Conservation (phyloP, 176 grass and related monocot genomes). For the Cenchrus purpureus region DNA sequence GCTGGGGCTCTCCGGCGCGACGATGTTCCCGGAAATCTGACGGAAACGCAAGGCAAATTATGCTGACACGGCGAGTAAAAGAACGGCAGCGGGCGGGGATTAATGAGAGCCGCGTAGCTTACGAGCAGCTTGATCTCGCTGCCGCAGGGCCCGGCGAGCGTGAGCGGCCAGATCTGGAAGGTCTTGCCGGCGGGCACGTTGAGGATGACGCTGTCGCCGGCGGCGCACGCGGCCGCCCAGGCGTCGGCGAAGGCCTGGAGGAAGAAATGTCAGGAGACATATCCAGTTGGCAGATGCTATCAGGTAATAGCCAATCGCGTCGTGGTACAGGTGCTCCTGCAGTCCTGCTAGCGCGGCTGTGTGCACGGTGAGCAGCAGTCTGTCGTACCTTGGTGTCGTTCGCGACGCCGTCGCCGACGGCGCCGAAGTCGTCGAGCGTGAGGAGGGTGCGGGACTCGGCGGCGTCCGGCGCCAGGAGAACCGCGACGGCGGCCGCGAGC, state of each 20-base stretch:
- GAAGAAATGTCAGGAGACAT: not conserved
- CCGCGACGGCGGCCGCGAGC: conserved; percentile 4
- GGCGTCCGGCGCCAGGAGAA: not conserved
- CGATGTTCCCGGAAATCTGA: conserved; percentile 55
- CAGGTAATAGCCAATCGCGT: not conserved
- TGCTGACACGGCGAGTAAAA: not conserved
- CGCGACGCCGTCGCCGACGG: conserved; percentile 60
- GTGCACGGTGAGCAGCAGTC: not conserved
- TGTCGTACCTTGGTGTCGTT: conserved; percentile 61
- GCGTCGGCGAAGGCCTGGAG: conserved; percentile 61
- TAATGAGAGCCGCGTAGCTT: not conserved
- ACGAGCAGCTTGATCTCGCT: conserved; percentile 57
- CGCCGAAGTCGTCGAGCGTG: conserved; percentile 70
- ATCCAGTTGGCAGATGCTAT: not conserved
- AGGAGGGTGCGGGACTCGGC: conserved; percentile 44
- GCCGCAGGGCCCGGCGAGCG: conserved; percentile 59
- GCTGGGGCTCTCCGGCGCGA: conserved; percentile 59
- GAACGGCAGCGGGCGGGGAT: not conserved
- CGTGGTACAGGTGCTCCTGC: not conserved
- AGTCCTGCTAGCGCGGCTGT: not conserved
- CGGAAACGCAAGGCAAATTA: not conserved
- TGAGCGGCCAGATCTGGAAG: conserved; percentile 60
- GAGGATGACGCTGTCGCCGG: conserved; percentile 34
- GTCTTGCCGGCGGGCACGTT: conserved; percentile 56
- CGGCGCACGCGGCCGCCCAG: conserved; percentile 61